These are phyloP conservation scores for Leptomonas seymouri DNA, from an alignment of 208 protist species.

Conservation along the genomic window DNA sequence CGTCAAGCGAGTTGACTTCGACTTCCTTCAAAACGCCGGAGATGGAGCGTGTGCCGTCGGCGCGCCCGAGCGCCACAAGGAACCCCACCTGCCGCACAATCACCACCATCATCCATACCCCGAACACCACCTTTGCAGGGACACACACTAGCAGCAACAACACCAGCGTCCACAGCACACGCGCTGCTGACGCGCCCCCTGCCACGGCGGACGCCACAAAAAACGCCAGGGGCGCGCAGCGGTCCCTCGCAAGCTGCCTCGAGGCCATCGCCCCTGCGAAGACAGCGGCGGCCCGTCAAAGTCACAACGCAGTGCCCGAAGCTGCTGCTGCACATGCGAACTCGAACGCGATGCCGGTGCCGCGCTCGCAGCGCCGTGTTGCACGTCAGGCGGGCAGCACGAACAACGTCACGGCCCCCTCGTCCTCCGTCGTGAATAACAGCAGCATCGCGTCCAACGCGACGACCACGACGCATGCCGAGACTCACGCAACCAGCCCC, in stretches of 20 bases:
- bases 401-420: background rate
- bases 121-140: constrained; percentile 8
- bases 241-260: constrained; percentile 33
- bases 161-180: constrained; percentile 6
- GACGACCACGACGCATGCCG: background rate
- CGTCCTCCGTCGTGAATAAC: constrained; percentile 3
- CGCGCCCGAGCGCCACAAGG: constrained; percentile 36
- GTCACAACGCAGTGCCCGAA: background rate
- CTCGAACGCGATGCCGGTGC: constrained; percentile 24
- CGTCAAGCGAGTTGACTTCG: background rate
- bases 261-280: constrained; percentile 21
- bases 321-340: background rate
- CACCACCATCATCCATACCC: constrained; percentile 38
- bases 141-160: constrained; percentile 7
- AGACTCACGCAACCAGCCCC: background rate
- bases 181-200: background rate
- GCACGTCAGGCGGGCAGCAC: background rate
- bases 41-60: constrained; percentile 31
- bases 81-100: constrained; percentile 26
- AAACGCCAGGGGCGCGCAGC: constrained; percentile 5
- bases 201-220: constrained; percentile 11
- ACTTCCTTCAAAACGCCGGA: constrained; percentile 30
- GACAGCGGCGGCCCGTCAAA: background rate
- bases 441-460: constrained; percentile 1
- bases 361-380: constrained; percentile 21